Evolutionary conservation across 2,329 filamentous ascomycete genomes (phyloP).

Genomic region (Didymella exigua): DNA sequence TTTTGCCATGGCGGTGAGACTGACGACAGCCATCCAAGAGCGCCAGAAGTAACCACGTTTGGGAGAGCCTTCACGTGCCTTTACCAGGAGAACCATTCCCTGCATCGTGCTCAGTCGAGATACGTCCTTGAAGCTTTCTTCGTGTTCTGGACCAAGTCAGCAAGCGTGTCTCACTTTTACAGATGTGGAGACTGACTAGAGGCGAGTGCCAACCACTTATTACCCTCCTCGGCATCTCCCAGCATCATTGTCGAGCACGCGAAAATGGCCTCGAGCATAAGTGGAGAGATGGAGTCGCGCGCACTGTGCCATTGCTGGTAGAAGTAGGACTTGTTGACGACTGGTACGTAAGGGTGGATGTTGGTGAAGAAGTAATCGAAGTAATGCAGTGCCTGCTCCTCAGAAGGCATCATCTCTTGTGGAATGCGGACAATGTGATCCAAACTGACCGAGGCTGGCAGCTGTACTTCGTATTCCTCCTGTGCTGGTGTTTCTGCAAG

Average conservation of each 20-base stretch:
- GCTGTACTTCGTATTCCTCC: constrained; percentile 72
- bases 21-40: constrained; percentile 95
- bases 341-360: constrained; percentile 90
- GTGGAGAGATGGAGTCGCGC: constrained; percentile 81
- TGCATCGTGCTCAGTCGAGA: constrained; percentile 90
- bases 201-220: constrained; percentile 91
- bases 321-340: constrained; percentile 80
- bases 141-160: constrained; percentile 67
- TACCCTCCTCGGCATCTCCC: constrained; percentile 81
- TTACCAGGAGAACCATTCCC: constrained; percentile 83
- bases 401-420: constrained; percentile 88
- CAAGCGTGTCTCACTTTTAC: not conserved
- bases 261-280: constrained; percentile 89
- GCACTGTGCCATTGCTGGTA: constrained; percentile 90
- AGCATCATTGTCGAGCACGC: constrained; percentile 84
- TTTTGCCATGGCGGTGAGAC: constrained; percentile 90
- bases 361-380: constrained; percentile 90
- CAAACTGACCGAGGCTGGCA: constrained; percentile 72
- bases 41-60: constrained; percentile 96
- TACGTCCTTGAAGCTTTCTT: constrained; percentile 91
- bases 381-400: constrained; percentile 79
- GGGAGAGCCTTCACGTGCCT: constrained; percentile 88
- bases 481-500: constrained; percentile 67
- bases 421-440: constrained; percentile 86
- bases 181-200: constrained; percentile 65